Evolutionary conservation across 768 basidiomycete genomes (phyloP), one percentile per base, ranked within the genome.

Genomic region (Suillus paluster): DNA sequence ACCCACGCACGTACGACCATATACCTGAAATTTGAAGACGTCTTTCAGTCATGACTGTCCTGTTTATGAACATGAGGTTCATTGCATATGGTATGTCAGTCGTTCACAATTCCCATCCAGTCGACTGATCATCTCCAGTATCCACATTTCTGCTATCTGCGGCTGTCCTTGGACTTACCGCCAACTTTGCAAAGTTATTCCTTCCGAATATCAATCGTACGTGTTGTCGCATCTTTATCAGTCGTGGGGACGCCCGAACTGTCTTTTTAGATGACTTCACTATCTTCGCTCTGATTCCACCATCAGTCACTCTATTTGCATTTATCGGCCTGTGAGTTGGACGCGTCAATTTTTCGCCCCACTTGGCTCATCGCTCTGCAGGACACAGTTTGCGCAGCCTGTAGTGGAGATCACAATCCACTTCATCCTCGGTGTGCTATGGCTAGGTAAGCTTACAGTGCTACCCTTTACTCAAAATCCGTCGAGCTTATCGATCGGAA

Each of bases 371-470:
- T 25, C 23, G 19, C 54, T 64, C 55, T 42, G 10, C 68, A 92
- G 91, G 59, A 59, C 90, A 63, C 86, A 88, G 78, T 91, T 87
- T 80, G 86, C 88, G 2, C 84, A 86, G 69, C 91, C 92, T 10
- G 73, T 83, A 60, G 77, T 86, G 23, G 92, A 93, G 68, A 85
- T 80, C 2, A 59, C 84, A 25, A 68, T 77, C 44, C 71, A 87
- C 58, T 83, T 88, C 71, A 63, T 88, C 23, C 68, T 90, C 34
- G 84, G 81, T 11, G 78, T 84, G 21, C 68, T 92, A 39, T 94
- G 92, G 92, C 78, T 94, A 41, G 79, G 91, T 89, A 70, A 64
- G 86, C 75, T 33, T 21, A 39, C 50, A 61, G 30, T 49, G 27
- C 27, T 50, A 27, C 30, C 17, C 48, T 34, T 53, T 36, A n/a